Base-by-base conservation (phyloP, 495 filamentous ascomycete species). In the Sabuloglossum arenarium region DNA sequence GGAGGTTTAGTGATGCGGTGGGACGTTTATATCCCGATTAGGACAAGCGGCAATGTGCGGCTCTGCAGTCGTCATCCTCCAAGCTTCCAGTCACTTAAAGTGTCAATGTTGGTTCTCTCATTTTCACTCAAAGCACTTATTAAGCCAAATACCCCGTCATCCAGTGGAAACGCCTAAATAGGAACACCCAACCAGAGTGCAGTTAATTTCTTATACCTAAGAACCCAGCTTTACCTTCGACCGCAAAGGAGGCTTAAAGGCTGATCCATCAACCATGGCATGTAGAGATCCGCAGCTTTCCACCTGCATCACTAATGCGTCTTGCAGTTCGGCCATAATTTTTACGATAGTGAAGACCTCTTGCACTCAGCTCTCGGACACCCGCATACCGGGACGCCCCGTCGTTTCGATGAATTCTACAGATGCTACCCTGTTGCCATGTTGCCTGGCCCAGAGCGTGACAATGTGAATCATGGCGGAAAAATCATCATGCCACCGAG, bases 401-500 rank as follows among this genome's bases (percentile, higher is more conserved):
- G 78, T 52, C 86, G 90, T 54, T 98, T 97, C 71, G 89, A 98
- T 69, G 93, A 96, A 68, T 95, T 91, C 67, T 95, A 93, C 67
- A 84, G 91, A 31, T 94, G 87, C 71, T 98, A 97, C 63, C 93
- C 91, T 21, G 74, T 93, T 58, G 79, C 81, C 61, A 95, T 97
- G 88, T 77, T 94, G 58, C 86, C 90, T n/a, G 88, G 91, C 6
- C 79, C 86, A 24, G 91, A 95, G 60, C 76, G 90, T 64, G 85
- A 87, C 55, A 81, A 86, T 54, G 81, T 93, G 55, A 97, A 96
- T 72, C 88, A 89, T 66, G 91, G 91, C 57, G 91, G 89, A 69
- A 98, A 98, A 71, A 88, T 97, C 61, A 84, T 98, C 63, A 80
- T 98, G 65, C 93, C 91, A 16, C 86, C 93, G 1, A 94, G 86